Percentiles rank a stretch among this genome's conserved stretches.
Evolutionary conservation across 75 land plant species (phyloP).

Genomic region (Selaginella moellendorffii): DNA sequence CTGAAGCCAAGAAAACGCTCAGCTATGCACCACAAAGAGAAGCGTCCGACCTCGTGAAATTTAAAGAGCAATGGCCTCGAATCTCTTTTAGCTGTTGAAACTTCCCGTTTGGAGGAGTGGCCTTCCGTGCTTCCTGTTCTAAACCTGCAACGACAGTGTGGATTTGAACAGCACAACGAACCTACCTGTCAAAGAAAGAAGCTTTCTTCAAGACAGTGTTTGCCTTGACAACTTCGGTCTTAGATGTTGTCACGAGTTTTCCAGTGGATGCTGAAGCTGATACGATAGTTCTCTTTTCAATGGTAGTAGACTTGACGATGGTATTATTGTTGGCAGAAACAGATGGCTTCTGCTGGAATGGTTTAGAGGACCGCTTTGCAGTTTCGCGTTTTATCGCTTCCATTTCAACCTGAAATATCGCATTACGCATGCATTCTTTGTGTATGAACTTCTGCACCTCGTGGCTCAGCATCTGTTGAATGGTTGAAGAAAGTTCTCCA

Average conservation of each 20-base stretch:
- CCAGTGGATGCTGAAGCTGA: neutral
- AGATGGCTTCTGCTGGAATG: no score
- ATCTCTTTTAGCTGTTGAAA: conserved; percentile 5
- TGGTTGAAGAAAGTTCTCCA: conserved; percentile 41
- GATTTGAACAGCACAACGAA: neutral
- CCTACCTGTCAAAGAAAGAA: neutral
- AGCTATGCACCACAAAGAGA: conserved; percentile 4
- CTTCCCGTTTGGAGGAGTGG: neutral
- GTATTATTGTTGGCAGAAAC: no score
- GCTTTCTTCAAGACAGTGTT: neutral
- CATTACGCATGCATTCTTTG: neutral
- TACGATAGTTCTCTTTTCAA: neutral
- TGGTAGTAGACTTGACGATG: neutral
- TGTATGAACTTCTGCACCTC: conserved; percentile 34
- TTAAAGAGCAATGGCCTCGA: conserved; percentile 14
- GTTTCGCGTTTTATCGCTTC: conserved; percentile 14
- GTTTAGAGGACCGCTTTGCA: neutral
- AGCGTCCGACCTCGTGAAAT: conserved; percentile 23
- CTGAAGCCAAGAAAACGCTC: conserved; percentile 20
- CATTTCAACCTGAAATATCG: conserved; percentile 7
- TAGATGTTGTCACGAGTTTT: neutral
- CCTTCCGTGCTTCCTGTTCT: neutral
- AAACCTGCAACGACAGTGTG: neutral
- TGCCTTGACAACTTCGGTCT: neutral
- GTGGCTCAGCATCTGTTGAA: conserved; percentile 66